Evolutionary conservation across 192 early-diverging fungal genomes (phyloP).

Genomic region (Coemansia sp.): DNA sequence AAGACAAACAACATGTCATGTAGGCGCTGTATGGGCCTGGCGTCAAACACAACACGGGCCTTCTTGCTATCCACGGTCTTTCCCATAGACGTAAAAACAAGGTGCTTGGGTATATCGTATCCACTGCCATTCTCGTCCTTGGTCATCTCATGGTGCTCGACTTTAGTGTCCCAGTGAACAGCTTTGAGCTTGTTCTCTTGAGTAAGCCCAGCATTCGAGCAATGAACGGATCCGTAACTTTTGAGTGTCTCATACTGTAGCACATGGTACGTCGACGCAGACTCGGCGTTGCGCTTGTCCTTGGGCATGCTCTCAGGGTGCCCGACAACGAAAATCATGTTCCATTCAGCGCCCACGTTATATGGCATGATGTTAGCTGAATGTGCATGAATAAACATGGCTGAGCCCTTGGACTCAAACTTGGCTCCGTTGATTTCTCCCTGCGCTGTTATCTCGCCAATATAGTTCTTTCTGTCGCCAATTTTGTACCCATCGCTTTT

Average conservation of each 20-base stretch:
- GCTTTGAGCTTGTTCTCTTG: slow-evolving; percentile 65
- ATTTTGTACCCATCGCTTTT: slow-evolving; percentile 75
- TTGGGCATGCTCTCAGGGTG: slow-evolving; percentile 61
- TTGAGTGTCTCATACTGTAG: slow-evolving; percentile 79
- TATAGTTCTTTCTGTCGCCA: slow-evolving; percentile 76
- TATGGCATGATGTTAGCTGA: slow-evolving; percentile 82
- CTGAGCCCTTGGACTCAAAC: slow-evolving; percentile 65
- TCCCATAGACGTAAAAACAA: slow-evolving; percentile 77
- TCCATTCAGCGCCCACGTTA: slow-evolving; percentile 79
- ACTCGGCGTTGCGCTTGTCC: slow-evolving; percentile 39
- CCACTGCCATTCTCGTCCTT: slow-evolving; percentile 74
- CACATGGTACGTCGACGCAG: slow-evolving; percentile 49
- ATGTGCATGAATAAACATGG: slow-evolving; percentile 80
- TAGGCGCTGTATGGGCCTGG: slow-evolving; percentile 62
- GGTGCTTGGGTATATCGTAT: slow-evolving; percentile 75
- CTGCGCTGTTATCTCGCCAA: slow-evolving; percentile 69
- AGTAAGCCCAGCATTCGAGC: slow-evolving; percentile 74
- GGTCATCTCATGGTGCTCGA: slow-evolving; percentile 61
- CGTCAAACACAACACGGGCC: slow-evolving; percentile 63
- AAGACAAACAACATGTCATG: slow-evolving; percentile 92
- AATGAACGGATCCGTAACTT: slow-evolving; percentile 63
- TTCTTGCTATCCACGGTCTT: slow-evolving; percentile 70
- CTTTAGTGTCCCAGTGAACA: slow-evolving; percentile 73
- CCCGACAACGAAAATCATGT: slow-evolving; percentile 76
- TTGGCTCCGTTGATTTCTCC: slow-evolving; percentile 69